Base-by-base conservation (phyloP, 1,139 yeast genomes). In the Yamadazyma atmosphaerica region DNA sequence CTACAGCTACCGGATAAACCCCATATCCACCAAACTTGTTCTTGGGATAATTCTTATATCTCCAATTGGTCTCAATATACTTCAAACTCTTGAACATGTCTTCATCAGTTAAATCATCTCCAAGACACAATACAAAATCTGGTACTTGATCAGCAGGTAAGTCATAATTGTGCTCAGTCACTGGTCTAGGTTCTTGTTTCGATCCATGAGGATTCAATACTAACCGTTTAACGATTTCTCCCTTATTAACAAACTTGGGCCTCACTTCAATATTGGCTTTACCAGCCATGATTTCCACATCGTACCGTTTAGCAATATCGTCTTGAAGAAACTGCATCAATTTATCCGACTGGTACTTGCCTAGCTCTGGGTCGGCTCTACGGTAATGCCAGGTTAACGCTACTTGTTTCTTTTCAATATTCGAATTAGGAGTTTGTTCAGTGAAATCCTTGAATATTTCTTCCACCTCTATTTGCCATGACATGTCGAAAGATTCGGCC, bases 351-450 rank as follows among this genome's bases (percentile, higher is more conserved):
- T 89, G 96, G 65, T 77, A 90, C 33, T 72, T 79, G 22, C 98
- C 98, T 51, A 87, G 76, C 43, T 85, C 96, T 0, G 98, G 98
- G 53, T 89, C 98, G 1, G 96, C 81, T 38, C 95, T 77, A 51
- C 99, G 79, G 60, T 92, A 92, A 64, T 94, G 99, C 99, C 99
- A 94, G 1, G 98, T 90, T 41, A 92, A 67, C 0, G 98, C 98
- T 12, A 92, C 96, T 53, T 88, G 85, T 60, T 94, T 94, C 54
- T 75, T 77, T 61, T 94, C 99, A 42, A 87, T 81, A 46, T 78
- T 77, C 1, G 97, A 75, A 4, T 97, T 98, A 3, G 96, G 97
- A 0, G 98, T 94, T 45, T 82, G 81, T 35, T 84, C 90, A 0
- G 97, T 88, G 61, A 79, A 88, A 37, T 78, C 69, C 37, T 70